These are phyloP conservation scores for Obelidium mucronatum DNA, from an alignment of 192 early-diverging fungal genomes.

Conservation along the genomic window DNA sequence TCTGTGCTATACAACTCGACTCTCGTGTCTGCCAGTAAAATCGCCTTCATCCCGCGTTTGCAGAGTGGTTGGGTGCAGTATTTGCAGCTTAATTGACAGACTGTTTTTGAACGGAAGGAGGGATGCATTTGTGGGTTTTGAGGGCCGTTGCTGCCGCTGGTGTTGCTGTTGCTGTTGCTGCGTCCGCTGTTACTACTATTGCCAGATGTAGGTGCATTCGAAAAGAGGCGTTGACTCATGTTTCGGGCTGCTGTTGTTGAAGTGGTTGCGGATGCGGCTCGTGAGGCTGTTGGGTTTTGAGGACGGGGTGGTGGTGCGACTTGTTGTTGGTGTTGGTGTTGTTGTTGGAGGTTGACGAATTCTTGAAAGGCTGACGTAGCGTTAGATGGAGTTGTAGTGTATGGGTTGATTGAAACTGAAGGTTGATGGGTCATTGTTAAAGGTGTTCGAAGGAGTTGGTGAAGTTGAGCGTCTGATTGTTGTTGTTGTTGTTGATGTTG, in stretches of 20 bases:
- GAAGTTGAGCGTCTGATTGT: too few relatives aligned
- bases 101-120: constrained; percentile 63
- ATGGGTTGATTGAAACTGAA: too few relatives aligned
- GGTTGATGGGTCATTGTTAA: too few relatives aligned
- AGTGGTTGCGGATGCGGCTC: neutral
- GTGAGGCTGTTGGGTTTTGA: constrained; percentile 14
- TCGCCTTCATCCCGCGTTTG: constrained; percentile 82
- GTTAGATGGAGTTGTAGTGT: neutral
- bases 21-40: constrained; percentile 74
- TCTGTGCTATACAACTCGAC: constrained; percentile 82
- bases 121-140: constrained; percentile 47
- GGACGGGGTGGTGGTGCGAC: neutral
- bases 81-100: constrained; percentile 66
- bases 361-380: constrained; percentile 9
- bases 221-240: too few relatives aligned
- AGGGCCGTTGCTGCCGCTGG: neutral
- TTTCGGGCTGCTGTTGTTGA: too few relatives aligned
- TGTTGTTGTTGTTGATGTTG: neutral
- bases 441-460: too few relatives aligned
- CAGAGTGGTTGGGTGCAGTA: constrained; percentile 67
- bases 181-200: neutral
- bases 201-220: too few relatives aligned
- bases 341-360: constrained; percentile 4
- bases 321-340: neutral
- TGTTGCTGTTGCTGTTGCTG: neutral